Base-by-base conservation (phyloP, 2,329 filamentous ascomycete species). In the Colletotrichum incanum region DNA sequence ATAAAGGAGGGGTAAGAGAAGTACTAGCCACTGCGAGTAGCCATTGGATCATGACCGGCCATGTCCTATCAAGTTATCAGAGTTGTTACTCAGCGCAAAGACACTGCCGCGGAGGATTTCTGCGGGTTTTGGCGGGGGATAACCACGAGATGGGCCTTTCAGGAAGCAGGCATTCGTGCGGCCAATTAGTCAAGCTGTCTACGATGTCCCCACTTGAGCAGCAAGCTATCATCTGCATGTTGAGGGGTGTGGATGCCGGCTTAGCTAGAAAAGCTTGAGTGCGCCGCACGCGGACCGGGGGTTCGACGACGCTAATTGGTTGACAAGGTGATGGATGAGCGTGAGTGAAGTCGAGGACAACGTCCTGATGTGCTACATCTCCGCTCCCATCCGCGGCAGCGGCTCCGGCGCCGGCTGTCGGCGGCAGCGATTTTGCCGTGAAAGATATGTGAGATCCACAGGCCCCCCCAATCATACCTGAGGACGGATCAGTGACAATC, bases 251-350 rank as follows among this genome's bases (percentile, higher is more conserved):
- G 65, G 69, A 49, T 72, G 65, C 65, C 59, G 65, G 58, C 65
- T 72, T 65, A 59, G 65, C 70, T 47, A 18, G 37, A 65, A 60
- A 66, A 65, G 70, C 70, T 72, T 65, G 65, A 68, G 59, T 69
- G 45, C 47, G 65, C 65, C 59, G 65, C 65, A 72, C 59, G 50
- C 65, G 34, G 56, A 20, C 49, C 31, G 59, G 31, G 41, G 31
- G 18, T 34, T 34, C 31, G 45, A 41, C 50, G 58, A 58, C 58
- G 34, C 65, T 63, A 23, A 64, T 54, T 26, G 20, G 45, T 54
- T 34, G 54, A 49, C 54, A 31, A 39, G 47, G 60, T n/a, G 34
- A 63, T 20, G 45, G 60, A 23, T 20, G 3, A n/a, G 26, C 18
- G 26, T 49, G 20, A n/a, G 45, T 63, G 16, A 49, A 31, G 28